Percentiles rank a stretch among this genome's conserved stretches.
Evolutionary conservation across 2,329 filamentous ascomycete species (phyloP).

Genomic region (Zasmidium citrigriseum): DNA sequence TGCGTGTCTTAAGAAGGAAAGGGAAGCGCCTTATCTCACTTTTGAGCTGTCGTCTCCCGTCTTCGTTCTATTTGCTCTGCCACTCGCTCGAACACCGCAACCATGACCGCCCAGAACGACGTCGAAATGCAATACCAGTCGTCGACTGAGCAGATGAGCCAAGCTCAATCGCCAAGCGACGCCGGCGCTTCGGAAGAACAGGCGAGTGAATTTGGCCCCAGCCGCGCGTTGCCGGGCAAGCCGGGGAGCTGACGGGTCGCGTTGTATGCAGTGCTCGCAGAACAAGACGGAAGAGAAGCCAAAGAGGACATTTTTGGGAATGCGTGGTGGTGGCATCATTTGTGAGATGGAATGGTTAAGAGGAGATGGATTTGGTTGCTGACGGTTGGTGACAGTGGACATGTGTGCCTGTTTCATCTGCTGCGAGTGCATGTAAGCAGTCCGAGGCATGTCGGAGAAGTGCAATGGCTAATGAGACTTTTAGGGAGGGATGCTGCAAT

Average conservation of each 20-base stretch:
- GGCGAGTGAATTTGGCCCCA: conserved; percentile 1
- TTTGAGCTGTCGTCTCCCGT: not conserved
- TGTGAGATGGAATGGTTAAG: conserved; percentile 13
- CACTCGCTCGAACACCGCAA: conserved; percentile 6
- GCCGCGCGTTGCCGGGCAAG: not conserved
- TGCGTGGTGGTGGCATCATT: conserved; percentile 31
- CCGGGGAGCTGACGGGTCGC: not conserved
- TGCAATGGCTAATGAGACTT: not conserved
- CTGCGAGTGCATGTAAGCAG: conserved; percentile 27
- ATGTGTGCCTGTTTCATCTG: conserved; percentile 34
- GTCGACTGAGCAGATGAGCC: conserved; percentile 18
- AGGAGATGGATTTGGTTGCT: not conserved
- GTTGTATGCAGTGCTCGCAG: conserved; percentile 1
- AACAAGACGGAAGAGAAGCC: conserved; percentile 20
- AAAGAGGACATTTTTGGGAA: conserved; percentile 30
- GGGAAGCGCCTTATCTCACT: not conserved
- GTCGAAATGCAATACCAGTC: conserved; percentile 29
- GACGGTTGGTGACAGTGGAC: conserved; percentile 22
- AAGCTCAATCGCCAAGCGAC: conserved; percentile 6
- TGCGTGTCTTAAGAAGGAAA: too few species aligned
- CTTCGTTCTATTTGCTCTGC: too few species aligned
- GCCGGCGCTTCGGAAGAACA: conserved; percentile 4
- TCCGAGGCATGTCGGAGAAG: not conserved
- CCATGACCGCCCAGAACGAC: conserved; percentile 21
- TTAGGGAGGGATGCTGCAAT: conserved; percentile 25